A percentile compares a stretch with the other conserved stretches of the same genome.
Conservation (phyloP, 108 stramenopile genomes). For the Hondaea fermentalgiana region DNA sequence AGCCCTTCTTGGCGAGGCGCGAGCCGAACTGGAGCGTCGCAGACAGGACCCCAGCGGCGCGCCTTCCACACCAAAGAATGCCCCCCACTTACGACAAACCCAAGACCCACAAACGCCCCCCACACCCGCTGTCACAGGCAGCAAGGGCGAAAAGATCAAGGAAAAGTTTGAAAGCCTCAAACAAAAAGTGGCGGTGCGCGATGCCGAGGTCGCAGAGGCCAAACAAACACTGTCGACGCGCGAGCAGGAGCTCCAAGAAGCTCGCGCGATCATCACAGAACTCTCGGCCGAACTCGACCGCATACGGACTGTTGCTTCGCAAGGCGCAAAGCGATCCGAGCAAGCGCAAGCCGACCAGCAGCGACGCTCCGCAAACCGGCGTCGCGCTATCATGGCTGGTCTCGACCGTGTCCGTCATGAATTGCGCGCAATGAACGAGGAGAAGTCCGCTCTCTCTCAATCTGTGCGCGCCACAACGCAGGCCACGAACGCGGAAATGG, state of each 20-base stretch:
- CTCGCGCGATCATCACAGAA: not conserved
- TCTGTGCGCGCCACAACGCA: not conserved
- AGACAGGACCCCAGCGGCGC: not conserved
- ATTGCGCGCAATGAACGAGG: not conserved
- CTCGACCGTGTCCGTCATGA: not conserved
- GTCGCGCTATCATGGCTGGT: too few relatives aligned
- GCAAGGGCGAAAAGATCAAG: conserved; percentile 13
- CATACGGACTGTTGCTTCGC: not conserved
- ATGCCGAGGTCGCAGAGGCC: not conserved
- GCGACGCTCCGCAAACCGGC: not conserved
- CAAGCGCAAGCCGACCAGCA: not conserved
- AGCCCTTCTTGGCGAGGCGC: not conserved
- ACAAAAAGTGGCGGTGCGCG: not conserved
- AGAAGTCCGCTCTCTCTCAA: not conserved
- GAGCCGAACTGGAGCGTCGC: not conserved
- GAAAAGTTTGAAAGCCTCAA: not conserved
- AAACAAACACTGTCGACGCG: not conserved
- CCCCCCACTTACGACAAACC: not conserved
- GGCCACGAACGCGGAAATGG: not conserved
- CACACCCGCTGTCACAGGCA: not conserved
- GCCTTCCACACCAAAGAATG: not conserved
- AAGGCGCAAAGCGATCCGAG: not conserved
- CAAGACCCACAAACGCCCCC: not conserved
- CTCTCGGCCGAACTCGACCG: not conserved
- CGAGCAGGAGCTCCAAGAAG: not conserved